Evolutionary conservation across 2,329 filamentous ascomycete genomes (phyloP), one percentile per base, ranked within the genome.

Genomic region (Lachnellula occidentalis): DNA sequence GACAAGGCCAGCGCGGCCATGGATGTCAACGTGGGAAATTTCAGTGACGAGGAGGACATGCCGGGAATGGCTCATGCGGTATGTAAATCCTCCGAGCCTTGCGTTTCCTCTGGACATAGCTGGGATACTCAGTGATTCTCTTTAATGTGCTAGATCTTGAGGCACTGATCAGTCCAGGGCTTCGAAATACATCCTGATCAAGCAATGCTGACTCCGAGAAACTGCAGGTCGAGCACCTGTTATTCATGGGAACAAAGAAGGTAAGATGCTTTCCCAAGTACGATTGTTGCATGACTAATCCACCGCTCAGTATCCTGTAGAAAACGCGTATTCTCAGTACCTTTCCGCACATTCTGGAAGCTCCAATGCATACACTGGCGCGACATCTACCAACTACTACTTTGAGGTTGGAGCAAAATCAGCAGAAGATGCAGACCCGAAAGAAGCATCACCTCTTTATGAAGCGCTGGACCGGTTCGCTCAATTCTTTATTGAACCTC

Each of bases 231-330:
- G 92, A 97, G 76, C 92, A 96, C 81, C 83, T 96, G 61, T 76
- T 99, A 22, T 99, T 99, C 76, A 97, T 99, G 94, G 94, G 94
- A 48, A 99, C 94, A 7, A 87, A 96, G 72, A 99, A 97, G 78
- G 84, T 86, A 70, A 60, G 71, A 45, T 34, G 11, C 39, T 37
- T 12, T 36, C 19, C 36, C 54, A 41, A 58, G 39, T 12, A 31
- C 52, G 21, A 41, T 15, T 55, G 19, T 19, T 45, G 50, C 34
- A 41, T 22, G 49, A 37, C 7, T 50, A 47, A 49, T 61, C 64
- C 59, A 65, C 36, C 9, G 36, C 4, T 57, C 67, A 87, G 82
- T 99, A 94, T 67, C 94, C 94, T 0, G 82, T 86, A 69, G 92
- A 96, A 73, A 97, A 99, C 71, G 92, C 88, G 61, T 99, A 99